phyloP scores from a whole-genome alignment of 345 rosid species.

The Angophora floribunda region DNA sequence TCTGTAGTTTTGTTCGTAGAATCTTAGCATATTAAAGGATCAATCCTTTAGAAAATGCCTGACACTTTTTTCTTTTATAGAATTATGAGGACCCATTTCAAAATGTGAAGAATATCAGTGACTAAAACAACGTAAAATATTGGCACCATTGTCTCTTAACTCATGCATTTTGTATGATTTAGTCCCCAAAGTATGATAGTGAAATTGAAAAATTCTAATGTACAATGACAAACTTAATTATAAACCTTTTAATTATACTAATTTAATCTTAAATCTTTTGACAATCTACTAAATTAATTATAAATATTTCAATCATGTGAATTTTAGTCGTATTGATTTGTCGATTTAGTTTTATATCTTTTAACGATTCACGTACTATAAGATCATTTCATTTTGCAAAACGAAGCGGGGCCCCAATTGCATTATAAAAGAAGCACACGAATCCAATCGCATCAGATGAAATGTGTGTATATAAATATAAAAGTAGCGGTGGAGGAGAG shows the following conservation, averaged over 20 bases:
- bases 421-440: accelerated
- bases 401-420: neutral
- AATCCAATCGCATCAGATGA: neutral
- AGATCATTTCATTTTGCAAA: neutral
- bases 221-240: too few relatives aligned
- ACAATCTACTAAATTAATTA: too few relatives aligned
- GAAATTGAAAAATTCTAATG: neutral
- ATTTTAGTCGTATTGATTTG: too few relatives aligned
- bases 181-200: neutral
- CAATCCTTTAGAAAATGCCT: neutral
- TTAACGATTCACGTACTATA: neutral
- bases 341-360: too few relatives aligned
- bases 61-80: neutral
- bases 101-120: neutral
- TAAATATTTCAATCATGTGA: too few relatives aligned
- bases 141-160: neutral
- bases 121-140: neutral
- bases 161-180: neutral
- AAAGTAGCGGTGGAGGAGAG: neutral
- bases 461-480: neutral
- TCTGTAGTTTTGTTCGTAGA: neutral
- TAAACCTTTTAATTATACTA: too few relatives aligned
- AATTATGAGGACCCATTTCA: neutral
- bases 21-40: neutral
- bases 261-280: too few relatives aligned